Percentiles rank a stretch among this genome's conserved stretches.
Conservation (phyloP, 2,329 filamentous ascomycete species). For the Tolypocladium amazonense region DNA sequence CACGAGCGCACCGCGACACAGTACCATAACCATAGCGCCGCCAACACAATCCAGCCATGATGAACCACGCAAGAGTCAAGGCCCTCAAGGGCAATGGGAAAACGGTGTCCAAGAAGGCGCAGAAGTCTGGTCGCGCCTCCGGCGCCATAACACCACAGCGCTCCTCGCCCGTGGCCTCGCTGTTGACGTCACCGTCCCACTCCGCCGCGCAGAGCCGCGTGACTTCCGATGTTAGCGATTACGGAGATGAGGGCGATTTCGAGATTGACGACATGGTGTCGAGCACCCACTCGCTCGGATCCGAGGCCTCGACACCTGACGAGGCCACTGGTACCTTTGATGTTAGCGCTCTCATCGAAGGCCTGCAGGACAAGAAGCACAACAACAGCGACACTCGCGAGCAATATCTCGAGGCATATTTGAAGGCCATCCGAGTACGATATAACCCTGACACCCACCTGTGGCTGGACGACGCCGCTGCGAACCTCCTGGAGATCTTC, state of each 20-base stretch:
- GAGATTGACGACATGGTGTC: conserved; percentile 33
- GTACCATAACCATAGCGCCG: background rate
- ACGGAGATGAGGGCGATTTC: conserved; percentile 31
- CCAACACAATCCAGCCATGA: conserved; percentile 31
- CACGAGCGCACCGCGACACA: background rate
- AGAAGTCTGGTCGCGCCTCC: conserved; percentile 47
- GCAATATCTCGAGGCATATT: conserved; percentile 20
- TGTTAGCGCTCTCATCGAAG: conserved; percentile 51
- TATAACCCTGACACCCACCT: conserved; percentile 22
- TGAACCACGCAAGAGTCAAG: conserved; percentile 58
- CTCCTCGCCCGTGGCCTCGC: conserved; percentile 50
- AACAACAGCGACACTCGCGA: conserved; percentile 64
- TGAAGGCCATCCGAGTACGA: conserved; percentile 42
- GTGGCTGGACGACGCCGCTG: conserved; percentile 45
- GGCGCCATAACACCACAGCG: conserved; percentile 44
- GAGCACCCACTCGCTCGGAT: conserved; percentile 29
- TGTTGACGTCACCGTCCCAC: conserved; percentile 43
- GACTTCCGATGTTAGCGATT: conserved; percentile 49
- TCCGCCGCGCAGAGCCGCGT: conserved; percentile 52
- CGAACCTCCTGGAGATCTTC: conserved; percentile 52
- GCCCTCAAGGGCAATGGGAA: conserved; percentile 61
- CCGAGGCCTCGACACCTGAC: conserved; percentile 44
- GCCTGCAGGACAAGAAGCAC: conserved; percentile 65
- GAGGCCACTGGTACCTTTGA: conserved; percentile 58
- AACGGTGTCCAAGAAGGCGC: conserved; percentile 59